Evolutionary conservation across 176 grass and related monocot species (phyloP), one percentile per base, ranked within the genome.

Genomic region (Avena insularis): DNA sequence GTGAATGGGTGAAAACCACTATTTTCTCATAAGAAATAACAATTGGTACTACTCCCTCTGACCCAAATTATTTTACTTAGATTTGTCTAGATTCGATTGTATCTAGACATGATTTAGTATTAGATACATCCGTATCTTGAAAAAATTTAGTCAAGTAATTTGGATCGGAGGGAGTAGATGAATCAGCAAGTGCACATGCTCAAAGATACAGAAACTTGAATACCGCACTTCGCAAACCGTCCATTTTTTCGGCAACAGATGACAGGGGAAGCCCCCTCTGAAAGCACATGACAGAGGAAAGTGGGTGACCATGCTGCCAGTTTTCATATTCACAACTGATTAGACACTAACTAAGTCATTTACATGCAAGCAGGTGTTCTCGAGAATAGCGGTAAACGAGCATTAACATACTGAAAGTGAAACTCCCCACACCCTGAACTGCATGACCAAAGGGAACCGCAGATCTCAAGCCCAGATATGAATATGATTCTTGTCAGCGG

Each of bases 401-500:
- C 78, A 84, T 58, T 68, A 72, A 62, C 83, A 81, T 12, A 33
- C 45, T 78, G 2, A 8, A 59, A 71, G 7, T 2, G 3, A 91
- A 70, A 80, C 31, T 46, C 68, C 81, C 45, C 51, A 45, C 68
- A 85, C 54, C 43, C 82, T 75, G 68, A 17, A 84, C 72, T 25
- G 21, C 5, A 83, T 57, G 8, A 46, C 69, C 78, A 12, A 77
- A 78, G 21, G 61, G 61, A 73, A 33, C 2, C 23, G 13, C 51
- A 69, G 15, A 54, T 85, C 55, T 99, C 86, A 99, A 81, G 69
- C 86, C 97, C 97, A 99, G 27, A 99, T 94, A 84, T 85, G 96
- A 87, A 99, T 92, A 94, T 94, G 87, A 84, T 96, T 96, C 85
- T 56, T 93, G 83, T 99, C 97, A 1, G 97, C 77, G 66, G 94